Percentiles rank a stretch among this genome's conserved stretches.
Evolutionary conservation across 305 asterid species (phyloP).

Genomic region (Fraxinus dipetala): DNA sequence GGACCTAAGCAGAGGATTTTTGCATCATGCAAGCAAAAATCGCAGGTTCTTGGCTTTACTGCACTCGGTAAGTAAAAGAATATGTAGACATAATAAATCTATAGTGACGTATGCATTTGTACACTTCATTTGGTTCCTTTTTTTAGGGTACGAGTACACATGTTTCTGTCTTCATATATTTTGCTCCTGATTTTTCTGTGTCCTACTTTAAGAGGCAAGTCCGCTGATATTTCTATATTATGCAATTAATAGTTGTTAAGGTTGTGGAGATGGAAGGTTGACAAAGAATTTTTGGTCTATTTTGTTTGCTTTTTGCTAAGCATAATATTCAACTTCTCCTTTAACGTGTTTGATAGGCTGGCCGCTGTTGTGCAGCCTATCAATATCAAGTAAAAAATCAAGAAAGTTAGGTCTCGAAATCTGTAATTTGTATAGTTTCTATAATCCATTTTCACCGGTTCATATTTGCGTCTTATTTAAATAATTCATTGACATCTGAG

Average conservation of each 20-base stretch:
- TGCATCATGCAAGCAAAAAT: constrained; percentile 64
- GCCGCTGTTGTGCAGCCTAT: neutral
- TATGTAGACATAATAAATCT: constrained; percentile 5
- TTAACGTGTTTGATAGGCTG: neutral
- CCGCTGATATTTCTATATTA: constrained; percentile 2
- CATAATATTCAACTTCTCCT: neutral
- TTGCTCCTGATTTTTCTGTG: neutral
- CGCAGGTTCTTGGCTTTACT: constrained; percentile 74
- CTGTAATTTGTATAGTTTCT: neutral
- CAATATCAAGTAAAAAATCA: neutral
- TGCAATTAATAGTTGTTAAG: neutral
- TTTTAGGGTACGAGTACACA: neutral
- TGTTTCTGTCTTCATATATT: neutral
- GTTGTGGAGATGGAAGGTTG: neutral
- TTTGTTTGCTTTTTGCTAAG: neutral
- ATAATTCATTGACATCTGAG: constrained; percentile 2
- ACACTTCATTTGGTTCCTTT: neutral
- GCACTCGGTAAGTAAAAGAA: constrained; percentile 57
- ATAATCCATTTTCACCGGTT: neutral
- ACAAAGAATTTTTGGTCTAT: neutral
- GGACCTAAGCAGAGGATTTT: constrained; percentile 55
- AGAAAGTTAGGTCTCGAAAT: constrained; percentile 2
- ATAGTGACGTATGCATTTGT: neutral
- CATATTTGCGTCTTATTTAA: neutral
- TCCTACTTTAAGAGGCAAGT: constrained; percentile 1